These are phyloP conservation scores for Wickerhamiella spandovensis DNA, from an alignment of 805 yeast genomes.

Conservation along the genomic window DNA sequence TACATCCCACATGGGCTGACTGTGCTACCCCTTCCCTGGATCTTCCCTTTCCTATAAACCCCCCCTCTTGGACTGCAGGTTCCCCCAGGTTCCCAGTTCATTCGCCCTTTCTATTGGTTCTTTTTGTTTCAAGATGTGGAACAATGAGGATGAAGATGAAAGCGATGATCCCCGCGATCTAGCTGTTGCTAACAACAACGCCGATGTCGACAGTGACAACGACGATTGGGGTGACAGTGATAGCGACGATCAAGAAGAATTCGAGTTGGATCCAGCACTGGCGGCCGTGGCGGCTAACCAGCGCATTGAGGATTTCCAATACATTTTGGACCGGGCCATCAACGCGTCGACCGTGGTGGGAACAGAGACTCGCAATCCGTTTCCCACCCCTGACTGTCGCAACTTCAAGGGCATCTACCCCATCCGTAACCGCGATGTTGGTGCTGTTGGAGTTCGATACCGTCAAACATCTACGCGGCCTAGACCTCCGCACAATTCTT, in stretches of 20 bases:
- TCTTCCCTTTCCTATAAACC: background rate
- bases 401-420: background rate
- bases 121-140: background rate
- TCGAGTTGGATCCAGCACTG: background rate
- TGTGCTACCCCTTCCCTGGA: background rate
- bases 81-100: too few species aligned
- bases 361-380: background rate
- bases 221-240: background rate
- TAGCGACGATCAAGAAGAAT: too few species aligned
- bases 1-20: background rate
- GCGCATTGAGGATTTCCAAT: background rate
- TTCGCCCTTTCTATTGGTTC: too few species aligned
- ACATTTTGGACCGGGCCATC: background rate
- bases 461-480: background rate
- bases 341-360: background rate
- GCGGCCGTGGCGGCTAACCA: background rate
- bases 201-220: background rate
- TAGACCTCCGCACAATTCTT: background rate
- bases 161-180: background rate
- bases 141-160: background rate
- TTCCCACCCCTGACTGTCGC: background rate
- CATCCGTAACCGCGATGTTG: background rate
- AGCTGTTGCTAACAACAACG: background rate
- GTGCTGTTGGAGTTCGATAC: background rate
- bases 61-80: too few species aligned